Evolutionary conservation across 371 early-diverging fungal genomes (phyloP).

Genomic region (Coemansia sp.): DNA sequence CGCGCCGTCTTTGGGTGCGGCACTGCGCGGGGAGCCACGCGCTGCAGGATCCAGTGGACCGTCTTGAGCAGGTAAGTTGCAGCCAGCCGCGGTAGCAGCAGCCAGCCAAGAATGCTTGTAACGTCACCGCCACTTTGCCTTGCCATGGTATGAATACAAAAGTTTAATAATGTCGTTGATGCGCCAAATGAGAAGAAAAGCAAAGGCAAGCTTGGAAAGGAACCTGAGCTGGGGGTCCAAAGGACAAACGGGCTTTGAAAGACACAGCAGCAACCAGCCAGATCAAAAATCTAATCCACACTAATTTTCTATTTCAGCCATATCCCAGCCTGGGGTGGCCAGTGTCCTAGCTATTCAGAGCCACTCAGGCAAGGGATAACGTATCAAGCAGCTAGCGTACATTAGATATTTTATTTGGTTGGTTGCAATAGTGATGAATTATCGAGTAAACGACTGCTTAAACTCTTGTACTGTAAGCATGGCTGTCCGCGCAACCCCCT

Average conservation of each 20-base stretch:
- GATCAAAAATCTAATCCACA: too few relatives aligned
- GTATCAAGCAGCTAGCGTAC: too few relatives aligned
- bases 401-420: too few relatives aligned
- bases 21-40: constrained; percentile 28
- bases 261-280: too few relatives aligned
- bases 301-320: too few relatives aligned
- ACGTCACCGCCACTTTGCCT: constrained; percentile 14
- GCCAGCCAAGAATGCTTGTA: constrained; percentile 38
- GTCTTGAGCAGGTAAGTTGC: constrained; percentile 23
- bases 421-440: not conserved
- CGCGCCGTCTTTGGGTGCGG: constrained; percentile 26
- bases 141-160: not conserved
- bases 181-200: not conserved
- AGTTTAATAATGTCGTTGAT: not conserved
- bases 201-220: not conserved
- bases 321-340: too few relatives aligned
- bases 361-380: not conserved
- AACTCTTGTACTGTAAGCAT: constrained; percentile 51
- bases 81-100: constrained; percentile 39
- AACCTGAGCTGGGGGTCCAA: not conserved
- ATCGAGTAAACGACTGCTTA: constrained; percentile 42
- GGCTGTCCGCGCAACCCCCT: constrained; percentile 52
- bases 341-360: too few relatives aligned
- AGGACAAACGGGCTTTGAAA: not conserved
- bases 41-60: constrained; percentile 32